phyloP scores from a whole-genome alignment of 805 yeast species.

The Clavispora fructus region DNA sequence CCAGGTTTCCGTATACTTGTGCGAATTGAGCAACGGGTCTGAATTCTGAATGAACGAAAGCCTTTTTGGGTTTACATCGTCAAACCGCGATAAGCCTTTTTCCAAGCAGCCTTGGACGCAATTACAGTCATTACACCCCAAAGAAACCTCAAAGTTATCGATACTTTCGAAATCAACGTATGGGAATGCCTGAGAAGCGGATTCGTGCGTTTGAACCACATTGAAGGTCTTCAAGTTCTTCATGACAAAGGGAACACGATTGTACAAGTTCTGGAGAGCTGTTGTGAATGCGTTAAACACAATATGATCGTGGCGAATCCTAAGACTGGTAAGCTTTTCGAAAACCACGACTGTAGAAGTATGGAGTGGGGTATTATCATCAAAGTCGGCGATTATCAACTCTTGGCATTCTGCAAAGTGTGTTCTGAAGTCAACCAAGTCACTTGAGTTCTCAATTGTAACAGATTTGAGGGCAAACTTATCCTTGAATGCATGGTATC shows the following conservation, averaged over 20 bases:
- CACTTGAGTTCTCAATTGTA: slow-evolving; percentile 13
- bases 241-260: slow-evolving; percentile 7
- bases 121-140: slow-evolving; percentile 48
- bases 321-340: slow-evolving; percentile 4
- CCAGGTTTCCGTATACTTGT: slow-evolving; percentile 44
- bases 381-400: slow-evolving; percentile 9
- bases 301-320: slow-evolving; percentile 4
- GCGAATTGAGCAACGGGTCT: slow-evolving; percentile 27
- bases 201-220: slow-evolving; percentile 18
- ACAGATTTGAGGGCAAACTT: slow-evolving; percentile 14
- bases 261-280: slow-evolving; percentile 6
- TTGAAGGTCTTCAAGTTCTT: slow-evolving; percentile 18
- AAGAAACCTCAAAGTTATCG: slow-evolving; percentile 34
- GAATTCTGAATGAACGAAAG: slow-evolving; percentile 32
- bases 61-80: slow-evolving; percentile 27
- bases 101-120: slow-evolving; percentile 38
- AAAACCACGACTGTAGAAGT: slow-evolving; percentile 2
- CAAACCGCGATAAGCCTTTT: slow-evolving; percentile 30
- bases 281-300: slow-evolving; percentile 4
- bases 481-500: slow-evolving; percentile 8
- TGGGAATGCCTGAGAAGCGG: slow-evolving; percentile 9
- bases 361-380: not conserved
- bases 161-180: slow-evolving; percentile 18
- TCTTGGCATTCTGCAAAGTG: slow-evolving; percentile 2
- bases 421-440: not conserved